Evolutionary conservation across 2,329 filamentous ascomycete species (phyloP).

Genomic region (Penicillium sp.): DNA sequence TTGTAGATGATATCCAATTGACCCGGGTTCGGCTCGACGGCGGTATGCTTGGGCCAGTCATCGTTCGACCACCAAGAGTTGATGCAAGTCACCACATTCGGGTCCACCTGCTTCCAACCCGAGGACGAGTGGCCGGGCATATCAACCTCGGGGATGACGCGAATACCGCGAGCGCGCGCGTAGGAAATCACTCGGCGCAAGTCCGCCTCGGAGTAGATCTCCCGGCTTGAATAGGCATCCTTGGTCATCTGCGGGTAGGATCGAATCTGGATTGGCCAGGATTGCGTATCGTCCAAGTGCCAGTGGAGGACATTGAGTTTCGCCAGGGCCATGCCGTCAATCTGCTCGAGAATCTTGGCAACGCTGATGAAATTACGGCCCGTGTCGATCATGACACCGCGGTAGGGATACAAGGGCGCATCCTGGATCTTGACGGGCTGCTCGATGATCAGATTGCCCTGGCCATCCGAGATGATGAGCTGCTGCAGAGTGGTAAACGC

Average conservation of each 20-base stretch:
- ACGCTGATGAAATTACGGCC: slow-evolving; percentile 58
- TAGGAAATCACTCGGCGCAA: slow-evolving; percentile 52
- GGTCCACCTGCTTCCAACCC: slow-evolving; percentile 60
- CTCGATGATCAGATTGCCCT: slow-evolving; percentile 52
- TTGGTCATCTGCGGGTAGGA: slow-evolving; percentile 56
- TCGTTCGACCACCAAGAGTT: slow-evolving; percentile 66
- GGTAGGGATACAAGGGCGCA: slow-evolving; percentile 55
- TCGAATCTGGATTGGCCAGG: slow-evolving; percentile 56
- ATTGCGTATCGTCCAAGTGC: slow-evolving; percentile 59
- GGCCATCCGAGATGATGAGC: slow-evolving; percentile 53
- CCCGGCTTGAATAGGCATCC: slow-evolving; percentile 56
- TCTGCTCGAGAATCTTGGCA: slow-evolving; percentile 56
- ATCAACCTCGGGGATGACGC: slow-evolving; percentile 63
- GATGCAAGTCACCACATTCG: slow-evolving; percentile 58
- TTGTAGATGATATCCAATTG: slow-evolving; percentile 59
- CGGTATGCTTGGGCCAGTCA: slow-evolving; percentile 56
- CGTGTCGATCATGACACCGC: slow-evolving; percentile 59
- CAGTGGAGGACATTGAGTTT: slow-evolving; percentile 62
- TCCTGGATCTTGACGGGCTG: slow-evolving; percentile 56
- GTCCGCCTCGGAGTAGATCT: slow-evolving; percentile 49
- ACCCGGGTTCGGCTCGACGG: slow-evolving; percentile 59
- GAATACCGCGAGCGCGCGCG: slow-evolving; percentile 58
- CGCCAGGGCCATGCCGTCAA: slow-evolving; percentile 57
- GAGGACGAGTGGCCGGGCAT: slow-evolving; percentile 62
- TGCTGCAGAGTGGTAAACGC: slow-evolving; percentile 62